Conservation (phyloP, 371 early-diverging fungal species). For the Circinella umbellata region DNA sequence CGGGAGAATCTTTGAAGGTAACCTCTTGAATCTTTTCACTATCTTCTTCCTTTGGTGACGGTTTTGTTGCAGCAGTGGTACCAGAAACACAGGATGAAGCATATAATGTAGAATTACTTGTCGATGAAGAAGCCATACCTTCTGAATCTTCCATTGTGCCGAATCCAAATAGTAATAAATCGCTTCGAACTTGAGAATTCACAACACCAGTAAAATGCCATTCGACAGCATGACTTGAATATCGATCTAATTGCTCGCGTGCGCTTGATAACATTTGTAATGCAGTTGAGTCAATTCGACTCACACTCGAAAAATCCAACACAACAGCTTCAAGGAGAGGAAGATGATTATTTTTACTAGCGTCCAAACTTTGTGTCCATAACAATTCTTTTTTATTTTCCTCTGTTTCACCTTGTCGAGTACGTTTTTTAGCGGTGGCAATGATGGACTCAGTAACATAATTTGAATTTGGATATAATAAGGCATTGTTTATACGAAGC, state of each 20-base stretch:
- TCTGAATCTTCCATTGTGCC: constrained; percentile 7
- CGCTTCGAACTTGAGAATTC: constrained; percentile 16
- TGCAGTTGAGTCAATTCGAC: constrained; percentile 74
- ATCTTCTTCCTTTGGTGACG: constrained; percentile 8
- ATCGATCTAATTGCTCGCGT: constrained; percentile 45
- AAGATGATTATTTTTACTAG: constrained; percentile 9
- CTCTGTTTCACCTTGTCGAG: constrained; percentile 14
- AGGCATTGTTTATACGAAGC: constrained; percentile 12
- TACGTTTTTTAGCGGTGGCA: constrained; percentile 13
- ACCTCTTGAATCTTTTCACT: constrained; percentile 11
- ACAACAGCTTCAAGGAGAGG: constrained; percentile 71
- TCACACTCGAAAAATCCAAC: constrained; percentile 75
- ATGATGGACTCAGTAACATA: constrained; percentile 20
- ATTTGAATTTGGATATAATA: constrained; percentile 29
- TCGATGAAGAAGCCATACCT: neutral
- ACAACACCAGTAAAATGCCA: constrained; percentile 33
- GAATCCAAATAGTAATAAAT: constrained; percentile 15
- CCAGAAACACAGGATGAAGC: constrained; percentile 7
- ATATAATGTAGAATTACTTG: constrained; percentile 3
- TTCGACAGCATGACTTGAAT: constrained; percentile 28
- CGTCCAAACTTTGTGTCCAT: constrained; percentile 4
- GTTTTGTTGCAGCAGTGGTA: constrained; percentile 3
- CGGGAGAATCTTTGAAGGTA: constrained; percentile 3
- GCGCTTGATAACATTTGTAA: constrained; percentile 62
- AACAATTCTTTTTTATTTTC: constrained; percentile 13